Conservation (phyloP, 371 early-diverging fungal genomes). For the Mucor plumbeus region DNA sequence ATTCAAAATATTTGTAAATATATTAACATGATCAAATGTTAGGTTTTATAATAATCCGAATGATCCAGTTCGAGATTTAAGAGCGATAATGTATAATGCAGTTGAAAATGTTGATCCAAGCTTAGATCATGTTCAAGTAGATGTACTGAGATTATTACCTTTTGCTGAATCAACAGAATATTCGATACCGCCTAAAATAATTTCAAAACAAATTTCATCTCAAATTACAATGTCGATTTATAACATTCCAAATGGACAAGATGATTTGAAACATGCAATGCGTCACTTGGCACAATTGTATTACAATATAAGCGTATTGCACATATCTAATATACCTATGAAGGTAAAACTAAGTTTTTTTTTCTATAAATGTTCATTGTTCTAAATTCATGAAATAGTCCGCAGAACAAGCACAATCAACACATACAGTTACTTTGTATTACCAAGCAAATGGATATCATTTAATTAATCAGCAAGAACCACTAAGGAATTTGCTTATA, state of each 20-base stretch:
- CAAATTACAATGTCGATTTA: slow-evolving; percentile 35
- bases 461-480: slow-evolving; percentile 25
- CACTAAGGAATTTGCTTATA: slow-evolving; percentile 12
- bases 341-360: slow-evolving; percentile 19
- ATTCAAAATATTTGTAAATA: background rate
- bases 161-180: background rate
- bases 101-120: slow-evolving; percentile 7
- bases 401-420: slow-evolving; percentile 23
- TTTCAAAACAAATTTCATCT: slow-evolving; percentile 18
- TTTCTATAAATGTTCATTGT: background rate
- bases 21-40: background rate
- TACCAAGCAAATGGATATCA: slow-evolving; percentile 34
- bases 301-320: slow-evolving; percentile 33
- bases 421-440: slow-evolving; percentile 32
- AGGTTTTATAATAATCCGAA: slow-evolving; percentile 34
- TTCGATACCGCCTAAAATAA: slow-evolving; percentile 8
- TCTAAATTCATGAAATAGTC: slow-evolving; percentile 11
- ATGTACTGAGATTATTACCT: slow-evolving; percentile 28
- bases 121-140: slow-evolving; percentile 28
- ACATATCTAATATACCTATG: slow-evolving; percentile 42
- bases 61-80: slow-evolving; percentile 23
- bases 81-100: slow-evolving; percentile 21
- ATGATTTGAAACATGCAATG: slow-evolving; percentile 38
- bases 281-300: slow-evolving; percentile 33
- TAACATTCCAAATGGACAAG: slow-evolving; percentile 38